Percentiles rank a stretch among this genome's conserved stretches.
These are phyloP conservation scores for Handroanthus guayacan DNA, from an alignment of 257 asterid species.

Conservation along the genomic window DNA sequence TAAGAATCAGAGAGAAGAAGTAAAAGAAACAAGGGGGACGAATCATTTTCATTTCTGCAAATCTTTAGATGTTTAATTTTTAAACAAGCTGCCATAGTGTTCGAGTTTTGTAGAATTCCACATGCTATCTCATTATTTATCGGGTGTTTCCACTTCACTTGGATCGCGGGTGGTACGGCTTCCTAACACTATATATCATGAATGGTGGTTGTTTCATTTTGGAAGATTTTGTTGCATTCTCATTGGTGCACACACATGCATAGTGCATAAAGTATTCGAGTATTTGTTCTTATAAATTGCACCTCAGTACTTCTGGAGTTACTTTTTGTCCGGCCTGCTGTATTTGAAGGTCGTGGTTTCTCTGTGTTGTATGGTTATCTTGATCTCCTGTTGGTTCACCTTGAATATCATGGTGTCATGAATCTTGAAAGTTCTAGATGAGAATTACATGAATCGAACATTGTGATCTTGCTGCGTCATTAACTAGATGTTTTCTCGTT, in stretches of 20 bases:
- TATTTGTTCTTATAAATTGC: not conserved
- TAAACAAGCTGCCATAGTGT: not conserved
- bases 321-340: not conserved
- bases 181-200: not conserved
- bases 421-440: conserved; percentile 11
- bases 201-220: not conserved
- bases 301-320: not conserved
- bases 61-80: not conserved
- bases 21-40: not conserved
- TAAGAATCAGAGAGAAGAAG: too few species aligned
- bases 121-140: not conserved
- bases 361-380: not conserved
- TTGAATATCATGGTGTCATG: not conserved
- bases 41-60: not conserved
- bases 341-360: not conserved
- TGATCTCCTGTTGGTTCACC: not conserved
- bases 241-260: not conserved
- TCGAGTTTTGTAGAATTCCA: not conserved
- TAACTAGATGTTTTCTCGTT: not conserved
- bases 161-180: not conserved
- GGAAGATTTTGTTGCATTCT: not conserved
- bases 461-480: not conserved
- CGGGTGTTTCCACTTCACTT: not conserved
- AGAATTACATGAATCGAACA: conserved; percentile 12
- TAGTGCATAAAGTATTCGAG: not conserved